A percentile compares a stretch with the other conserved stretches of the same genome.
phyloP scores from a whole-genome alignment of 176 grass and related monocot species.

The sorghum (Sorghum bicolor) region DNA sequence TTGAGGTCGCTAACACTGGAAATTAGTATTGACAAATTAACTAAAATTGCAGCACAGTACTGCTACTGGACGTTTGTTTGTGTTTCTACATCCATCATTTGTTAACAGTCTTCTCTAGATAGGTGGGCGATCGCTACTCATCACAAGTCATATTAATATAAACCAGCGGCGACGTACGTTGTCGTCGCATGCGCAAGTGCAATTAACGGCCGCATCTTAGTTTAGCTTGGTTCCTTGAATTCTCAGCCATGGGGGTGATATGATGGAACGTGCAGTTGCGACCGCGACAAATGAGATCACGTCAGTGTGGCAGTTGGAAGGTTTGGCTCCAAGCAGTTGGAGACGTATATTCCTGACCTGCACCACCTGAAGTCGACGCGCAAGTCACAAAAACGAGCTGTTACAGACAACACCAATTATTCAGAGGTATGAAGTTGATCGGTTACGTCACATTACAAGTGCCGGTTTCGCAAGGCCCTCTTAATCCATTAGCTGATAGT shows the following conservation, averaged over 20 bases:
- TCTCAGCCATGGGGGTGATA: neutral
- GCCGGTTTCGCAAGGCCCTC: too few species aligned
- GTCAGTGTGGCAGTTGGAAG: neutral
- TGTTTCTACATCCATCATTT: constrained; percentile 2
- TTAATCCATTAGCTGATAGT: too few species aligned
- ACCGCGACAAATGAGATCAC: neutral
- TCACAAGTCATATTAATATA: neutral
- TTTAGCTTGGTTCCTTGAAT: neutral
- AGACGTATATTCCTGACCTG: neutral
- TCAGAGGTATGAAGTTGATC: too few species aligned
- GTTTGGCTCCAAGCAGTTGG: neutral
- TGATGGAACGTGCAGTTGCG: neutral
- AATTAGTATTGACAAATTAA: neutral
- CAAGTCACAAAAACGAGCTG: neutral
- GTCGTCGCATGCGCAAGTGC: neutral
- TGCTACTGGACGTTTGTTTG: neutral
- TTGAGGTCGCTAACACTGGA: neutral
- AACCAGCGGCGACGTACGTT: neutral
- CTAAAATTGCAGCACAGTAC: neutral
- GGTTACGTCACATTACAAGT: too few species aligned
- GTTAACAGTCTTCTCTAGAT: neutral
- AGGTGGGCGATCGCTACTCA: neutral
- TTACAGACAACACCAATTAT: neutral
- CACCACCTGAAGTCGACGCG: neutral
- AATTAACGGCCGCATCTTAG: neutral